These are phyloP conservation scores for Onygenales sp. DNA, from an alignment of 2,329 filamentous ascomycete species.

Conservation along the genomic window DNA sequence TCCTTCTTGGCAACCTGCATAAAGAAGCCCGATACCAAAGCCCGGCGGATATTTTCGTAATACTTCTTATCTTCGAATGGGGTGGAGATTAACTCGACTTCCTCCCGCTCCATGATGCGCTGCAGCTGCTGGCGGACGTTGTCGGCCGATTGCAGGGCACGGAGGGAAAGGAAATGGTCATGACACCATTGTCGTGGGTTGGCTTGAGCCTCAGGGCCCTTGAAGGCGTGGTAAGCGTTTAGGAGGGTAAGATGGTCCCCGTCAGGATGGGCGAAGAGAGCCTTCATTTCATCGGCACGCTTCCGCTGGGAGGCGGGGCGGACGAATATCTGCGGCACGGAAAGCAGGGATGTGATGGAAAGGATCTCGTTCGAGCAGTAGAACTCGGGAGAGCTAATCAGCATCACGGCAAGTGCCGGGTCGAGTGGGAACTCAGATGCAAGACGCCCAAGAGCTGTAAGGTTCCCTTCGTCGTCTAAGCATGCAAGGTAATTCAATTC, in stretches of 20 bases:
- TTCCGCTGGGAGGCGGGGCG: constrained; percentile 78
- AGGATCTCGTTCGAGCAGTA: constrained; percentile 98
- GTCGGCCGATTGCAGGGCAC: constrained; percentile 83
- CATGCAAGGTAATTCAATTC: constrained; percentile 97
- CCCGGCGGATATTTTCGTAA: constrained; percentile 92
- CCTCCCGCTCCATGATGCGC: constrained; percentile 92
- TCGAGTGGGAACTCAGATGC: constrained; percentile 95
- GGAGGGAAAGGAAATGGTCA: constrained; percentile 86
- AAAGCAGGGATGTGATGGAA: constrained; percentile 86
- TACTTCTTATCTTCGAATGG: constrained; percentile 93
- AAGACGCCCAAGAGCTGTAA: constrained; percentile 74
- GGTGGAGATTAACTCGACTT: constrained; percentile 77
- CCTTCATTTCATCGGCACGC: constrained; percentile 95
- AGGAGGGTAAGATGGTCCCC: constrained; percentile 94
- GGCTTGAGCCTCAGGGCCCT: constrained; percentile 57
- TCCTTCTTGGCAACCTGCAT: constrained; percentile 99
- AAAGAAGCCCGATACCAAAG: constrained; percentile 91
- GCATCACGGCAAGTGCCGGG: constrained; percentile 89
- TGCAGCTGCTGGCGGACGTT: constrained; percentile 86
- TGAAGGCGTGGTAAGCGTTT: constrained; percentile 98
- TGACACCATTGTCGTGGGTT: constrained; percentile 90
- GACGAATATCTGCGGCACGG: constrained; percentile 87
- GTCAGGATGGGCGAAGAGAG: constrained; percentile 80
- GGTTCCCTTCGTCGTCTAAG: constrained; percentile 88
- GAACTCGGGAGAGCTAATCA: constrained; percentile 94